Evolutionary conservation across 176 grass and related monocot species (phyloP), one percentile per base, ranked within the genome.

Genomic region (Eragrostis curvula): DNA sequence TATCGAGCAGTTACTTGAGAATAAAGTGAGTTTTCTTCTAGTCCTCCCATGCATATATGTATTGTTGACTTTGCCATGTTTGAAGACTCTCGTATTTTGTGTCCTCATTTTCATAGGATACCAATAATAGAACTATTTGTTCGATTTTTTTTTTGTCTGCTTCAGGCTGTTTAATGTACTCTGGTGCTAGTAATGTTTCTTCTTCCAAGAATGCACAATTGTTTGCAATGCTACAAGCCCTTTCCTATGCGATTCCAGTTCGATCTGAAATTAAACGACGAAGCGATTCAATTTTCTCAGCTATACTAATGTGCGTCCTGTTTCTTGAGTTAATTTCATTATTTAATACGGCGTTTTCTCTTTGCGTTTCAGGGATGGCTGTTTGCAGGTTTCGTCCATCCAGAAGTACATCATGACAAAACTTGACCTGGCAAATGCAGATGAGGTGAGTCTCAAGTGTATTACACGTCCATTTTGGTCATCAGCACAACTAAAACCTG

Each of bases 321-420:
- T 52, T 52, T 28, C n/a, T 43, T 68, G 39, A 79, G 43, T 52
- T 46, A 45, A 55, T 87, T 51, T 21, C 24, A 25, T 77, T 17
- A 32, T 14, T 81, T 5, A 46, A 73, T 68, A 69, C 65, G 23
- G 16, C n/a, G 82, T 36, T 36, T 36, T 36, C 32, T 36, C 62
- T n/a, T 40, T 72, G 24, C 68, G 46, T 89, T 86, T 80, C 88
- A 99, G 97, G 86, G 83, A 96, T 63, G 73, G 91, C 55, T 86
- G 55, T 74, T 43, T 99, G 59, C 86, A 88, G 21, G 41, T 90
- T 75, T 96, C 93, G 21, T 90, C 83, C 1, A 82, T 99, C 45
- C 93, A 90, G 82, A 96, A 87, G 70, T 94, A 92, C 79, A 90
- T 99, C 30, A 79, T 70, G 66, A 83, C 9, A 39, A 96, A 96